Conservation (phyloP, 768 basidiomycete species). For the Phylloporus rhodoxanthus region DNA sequence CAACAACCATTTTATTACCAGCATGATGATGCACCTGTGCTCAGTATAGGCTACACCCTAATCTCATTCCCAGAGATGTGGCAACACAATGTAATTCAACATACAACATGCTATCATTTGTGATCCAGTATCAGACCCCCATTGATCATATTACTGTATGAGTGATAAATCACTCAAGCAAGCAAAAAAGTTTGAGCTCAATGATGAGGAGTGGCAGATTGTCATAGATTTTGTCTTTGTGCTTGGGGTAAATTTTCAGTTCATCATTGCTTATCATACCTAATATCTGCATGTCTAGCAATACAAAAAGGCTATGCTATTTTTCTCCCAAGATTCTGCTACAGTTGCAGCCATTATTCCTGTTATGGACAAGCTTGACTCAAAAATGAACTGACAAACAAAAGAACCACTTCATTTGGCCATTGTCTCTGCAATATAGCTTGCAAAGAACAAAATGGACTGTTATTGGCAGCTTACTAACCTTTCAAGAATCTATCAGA, state of each 20-base stretch:
- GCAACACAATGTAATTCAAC: not conserved
- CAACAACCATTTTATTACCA: not conserved
- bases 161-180: not conserved
- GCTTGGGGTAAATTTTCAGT: not conserved
- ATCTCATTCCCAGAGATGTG: not conserved
- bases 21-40: not conserved
- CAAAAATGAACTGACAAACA: not conserved
- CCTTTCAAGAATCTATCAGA: not conserved
- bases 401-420: not conserved
- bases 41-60: not conserved
- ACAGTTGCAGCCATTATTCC: not conserved
- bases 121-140: not conserved
- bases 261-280: too few species aligned
- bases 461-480: not conserved
- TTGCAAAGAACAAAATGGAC: not conserved
- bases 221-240: not conserved
- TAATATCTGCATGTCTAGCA: not conserved
- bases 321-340: not conserved
- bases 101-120: not conserved
- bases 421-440: not conserved
- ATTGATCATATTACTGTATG: not conserved
- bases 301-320: not conserved
- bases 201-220: not conserved
- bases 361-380: not conserved
- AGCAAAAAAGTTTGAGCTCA: not conserved